These are phyloP conservation scores for Extremus antarcticus DNA, from an alignment of 495 filamentous ascomycete species.

Conservation along the genomic window DNA sequence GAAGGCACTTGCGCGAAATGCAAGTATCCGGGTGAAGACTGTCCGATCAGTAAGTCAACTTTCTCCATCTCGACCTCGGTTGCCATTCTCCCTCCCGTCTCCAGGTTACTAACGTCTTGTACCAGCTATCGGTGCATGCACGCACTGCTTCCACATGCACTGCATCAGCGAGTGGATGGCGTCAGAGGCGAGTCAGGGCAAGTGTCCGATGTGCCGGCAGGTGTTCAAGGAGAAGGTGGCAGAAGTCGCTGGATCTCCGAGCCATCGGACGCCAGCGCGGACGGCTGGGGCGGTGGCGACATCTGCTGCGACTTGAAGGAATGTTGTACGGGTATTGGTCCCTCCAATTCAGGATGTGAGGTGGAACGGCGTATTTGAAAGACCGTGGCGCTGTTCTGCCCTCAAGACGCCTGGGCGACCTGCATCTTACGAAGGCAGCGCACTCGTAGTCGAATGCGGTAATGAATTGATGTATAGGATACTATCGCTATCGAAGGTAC, in stretches of 20 bases:
- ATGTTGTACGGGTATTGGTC: neutral
- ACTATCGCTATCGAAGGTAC: too few species aligned
- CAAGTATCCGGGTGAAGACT: constrained; percentile 96
- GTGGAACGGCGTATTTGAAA: neutral
- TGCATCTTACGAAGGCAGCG: too few species aligned
- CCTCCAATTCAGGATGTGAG: too few species aligned
- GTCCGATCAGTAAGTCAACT: constrained; percentile 68
- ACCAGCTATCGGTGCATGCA: constrained; percentile 92
- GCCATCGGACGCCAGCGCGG: too few species aligned
- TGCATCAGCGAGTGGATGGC: constrained; percentile 94
- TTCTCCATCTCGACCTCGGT: neutral
- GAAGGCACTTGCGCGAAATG: constrained; percentile 95
- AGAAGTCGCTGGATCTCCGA: neutral
- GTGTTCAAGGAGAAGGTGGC: constrained; percentile 18
- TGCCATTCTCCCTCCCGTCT: neutral
- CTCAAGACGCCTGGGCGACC: too few species aligned
- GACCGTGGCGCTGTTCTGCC: too few species aligned
- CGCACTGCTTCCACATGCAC: constrained; percentile 97
- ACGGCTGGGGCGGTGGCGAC: neutral
- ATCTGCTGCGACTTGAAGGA: neutral
- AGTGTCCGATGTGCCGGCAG: constrained; percentile 96
- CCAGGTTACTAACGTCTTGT: neutral
- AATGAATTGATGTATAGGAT: too few species aligned
- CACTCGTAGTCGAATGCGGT: too few species aligned
- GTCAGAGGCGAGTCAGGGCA: constrained; percentile 82